Percentiles rank a stretch among this genome's conserved stretches.
Evolutionary conservation across 805 yeast species (phyloP).

Genomic region (Myxozyma monticola): DNA sequence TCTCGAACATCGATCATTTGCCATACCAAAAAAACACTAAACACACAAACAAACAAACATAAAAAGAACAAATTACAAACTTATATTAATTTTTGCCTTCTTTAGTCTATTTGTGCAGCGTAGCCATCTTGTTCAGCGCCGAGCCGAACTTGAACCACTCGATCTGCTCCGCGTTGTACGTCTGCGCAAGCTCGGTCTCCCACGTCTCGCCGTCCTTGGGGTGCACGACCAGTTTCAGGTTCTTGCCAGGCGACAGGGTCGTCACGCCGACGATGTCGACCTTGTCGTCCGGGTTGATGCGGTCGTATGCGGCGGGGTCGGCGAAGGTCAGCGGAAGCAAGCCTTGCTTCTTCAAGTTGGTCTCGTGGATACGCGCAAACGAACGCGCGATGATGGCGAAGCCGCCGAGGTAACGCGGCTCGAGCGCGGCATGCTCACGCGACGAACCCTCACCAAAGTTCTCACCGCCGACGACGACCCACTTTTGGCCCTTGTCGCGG

Average conservation of each 20-base stretch:
- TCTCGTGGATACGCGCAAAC: constrained; percentile 97
- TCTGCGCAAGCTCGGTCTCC: constrained; percentile 91
- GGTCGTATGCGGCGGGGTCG: constrained; percentile 84
- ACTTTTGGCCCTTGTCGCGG: constrained; percentile 80
- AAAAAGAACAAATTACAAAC: too few relatives aligned
- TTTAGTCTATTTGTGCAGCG: constrained; percentile 5
- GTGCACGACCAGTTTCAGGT: constrained; percentile 72
- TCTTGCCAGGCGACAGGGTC: constrained; percentile 82
- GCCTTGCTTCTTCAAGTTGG: constrained; percentile 97
- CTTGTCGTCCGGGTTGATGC: constrained; percentile 70
- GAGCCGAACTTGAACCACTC: constrained; percentile 99
- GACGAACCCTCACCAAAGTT: constrained; percentile 99
- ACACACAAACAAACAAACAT: too few relatives aligned
- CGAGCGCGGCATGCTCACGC: constrained; percentile 96
- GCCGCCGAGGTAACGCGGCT: constrained; percentile 94
- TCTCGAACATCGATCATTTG: too few relatives aligned
- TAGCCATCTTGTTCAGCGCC: constrained; percentile 94
- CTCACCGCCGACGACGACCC: constrained; percentile 97
- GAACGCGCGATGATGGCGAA: constrained; percentile 84
- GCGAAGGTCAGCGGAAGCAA: constrained; percentile 93
- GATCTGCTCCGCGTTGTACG: constrained; percentile 94
- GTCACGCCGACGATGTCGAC: constrained; percentile 69
- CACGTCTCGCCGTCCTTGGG: constrained; percentile 76
- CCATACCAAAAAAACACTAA: too few relatives aligned
- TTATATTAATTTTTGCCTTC: too few relatives aligned